Base-by-base conservation (phyloP, 306 rosid species). In the Betula pendula region DNA sequence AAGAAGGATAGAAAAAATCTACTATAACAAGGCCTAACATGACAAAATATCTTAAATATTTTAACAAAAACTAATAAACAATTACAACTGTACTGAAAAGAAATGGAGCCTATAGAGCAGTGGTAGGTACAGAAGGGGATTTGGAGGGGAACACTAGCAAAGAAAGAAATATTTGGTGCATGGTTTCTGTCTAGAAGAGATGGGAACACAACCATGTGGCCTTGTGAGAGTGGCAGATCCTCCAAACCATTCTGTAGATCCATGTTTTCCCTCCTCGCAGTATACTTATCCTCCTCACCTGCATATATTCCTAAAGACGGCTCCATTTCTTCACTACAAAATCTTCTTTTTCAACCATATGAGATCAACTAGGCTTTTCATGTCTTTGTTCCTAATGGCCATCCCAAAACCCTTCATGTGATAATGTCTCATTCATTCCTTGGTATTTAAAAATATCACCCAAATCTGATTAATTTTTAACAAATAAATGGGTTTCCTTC, bases 351-450 rank as follows among this genome's bases (percentile, higher is more conserved):
- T 72, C 76, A 73, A 80, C 83, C 59, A 31, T 60, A 75, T 29
- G 22, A 68, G 42, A 72, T 80, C 79, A 75, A 80, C 42, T 70
- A 56, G 77, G 72, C 85, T 58, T 85, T 87, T 72, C 82, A 51
- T 83, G 88, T 85, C 87, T n/a, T 62, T 73, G 52, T 81, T 81
- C 79, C 44, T 68, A 59, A 73, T 70, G 45, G 33, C 47, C 73
- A 24, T 55, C 55, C 80, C 79, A 87, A 79, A 85, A 68, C 72
- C 72, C 80, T 73, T 85, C 89, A 85, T 85, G 90, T 90, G 94
- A 49, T 71, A 13, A 76, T 87, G 94, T 82, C 88, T 75, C 73
- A 73, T 47, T 22, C 75, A 40, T 29, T 51, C 55, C 48, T 40
- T 81, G 44, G 12, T 8, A 33, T 33, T 62, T 31, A 15, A 62